Percentiles rank a stretch among this genome's conserved stretches.
Evolutionary conservation across 2,329 filamentous ascomycete genomes (phyloP).

Genomic region (Penicillium glabrum): DNA sequence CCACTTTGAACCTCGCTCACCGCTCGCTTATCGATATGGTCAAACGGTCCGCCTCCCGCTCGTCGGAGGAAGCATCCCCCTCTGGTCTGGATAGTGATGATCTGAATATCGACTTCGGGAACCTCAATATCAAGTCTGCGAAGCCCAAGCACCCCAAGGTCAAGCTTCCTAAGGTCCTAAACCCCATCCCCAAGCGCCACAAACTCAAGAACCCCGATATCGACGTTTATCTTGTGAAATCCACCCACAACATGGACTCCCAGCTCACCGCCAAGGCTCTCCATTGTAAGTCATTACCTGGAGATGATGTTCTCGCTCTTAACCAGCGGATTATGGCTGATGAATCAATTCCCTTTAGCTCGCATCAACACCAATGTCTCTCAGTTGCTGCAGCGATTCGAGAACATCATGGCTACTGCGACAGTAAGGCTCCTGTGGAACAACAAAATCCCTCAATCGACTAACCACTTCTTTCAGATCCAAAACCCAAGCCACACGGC

Average conservation of each 20-base stretch:
- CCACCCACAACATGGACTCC: slow-evolving; percentile 30
- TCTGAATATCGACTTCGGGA: no score
- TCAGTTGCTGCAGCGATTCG: slow-evolving; percentile 53
- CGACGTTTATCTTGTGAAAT: neutral
- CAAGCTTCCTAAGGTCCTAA: no score
- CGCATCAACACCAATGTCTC: slow-evolving; percentile 47
- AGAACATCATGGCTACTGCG: slow-evolving; percentile 56
- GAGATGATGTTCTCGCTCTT: neutral
- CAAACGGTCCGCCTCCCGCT: no score
- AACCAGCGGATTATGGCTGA: neutral
- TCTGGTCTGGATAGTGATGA: no score
- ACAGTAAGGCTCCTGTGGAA: slow-evolving; percentile 38
- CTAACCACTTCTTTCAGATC: slow-evolving; percentile 33
- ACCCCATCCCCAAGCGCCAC: no score
- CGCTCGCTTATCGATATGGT: no score
- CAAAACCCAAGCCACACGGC: slow-evolving; percentile 54
- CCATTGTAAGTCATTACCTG: slow-evolving; percentile 21
- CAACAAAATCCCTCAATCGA: neutral
- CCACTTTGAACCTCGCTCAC: no score
- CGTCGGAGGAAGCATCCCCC: neutral
- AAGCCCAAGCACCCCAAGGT: no score
- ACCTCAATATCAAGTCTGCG: no score
- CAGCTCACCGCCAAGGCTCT: slow-evolving; percentile 31
- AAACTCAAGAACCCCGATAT: no score
- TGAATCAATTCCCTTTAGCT: slow-evolving; percentile 26